Conservation (phyloP, 805 yeast genomes). For the Sporopachydermia lactativora region DNA sequence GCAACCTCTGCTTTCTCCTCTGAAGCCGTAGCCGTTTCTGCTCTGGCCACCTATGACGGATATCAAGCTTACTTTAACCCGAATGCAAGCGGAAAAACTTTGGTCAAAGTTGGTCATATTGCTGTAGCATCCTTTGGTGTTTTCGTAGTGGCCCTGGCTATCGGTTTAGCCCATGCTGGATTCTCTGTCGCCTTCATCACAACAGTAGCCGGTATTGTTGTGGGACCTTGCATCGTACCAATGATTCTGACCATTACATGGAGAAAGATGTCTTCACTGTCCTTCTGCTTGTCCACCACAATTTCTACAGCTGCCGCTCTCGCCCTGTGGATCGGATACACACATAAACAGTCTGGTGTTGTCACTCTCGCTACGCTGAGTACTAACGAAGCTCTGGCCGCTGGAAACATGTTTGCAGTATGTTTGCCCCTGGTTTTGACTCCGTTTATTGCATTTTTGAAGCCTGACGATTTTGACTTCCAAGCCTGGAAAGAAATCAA, state of each 20-base stretch:
- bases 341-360: conserved; percentile 19
- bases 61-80: conserved; percentile 75
- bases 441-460: conserved; percentile 30
- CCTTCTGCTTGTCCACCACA: conserved; percentile 67
- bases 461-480: conserved; percentile 42
- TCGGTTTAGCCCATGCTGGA: conserved; percentile 69
- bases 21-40: conserved; percentile 77
- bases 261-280: conserved; percentile 43
- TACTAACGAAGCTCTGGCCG: conserved; percentile 37
- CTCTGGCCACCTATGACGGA: conserved; percentile 75
- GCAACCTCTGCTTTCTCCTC: conserved; percentile 89
- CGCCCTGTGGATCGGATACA: conserved; percentile 42
- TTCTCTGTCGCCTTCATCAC: conserved; percentile 80
- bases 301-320: conserved; percentile 64
- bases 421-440: conserved; percentile 31
- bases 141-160: conserved; percentile 70
- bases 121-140: conserved; percentile 47
- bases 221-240: conserved; percentile 66
- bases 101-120: conserved; percentile 55
- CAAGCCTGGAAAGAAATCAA: conserved; percentile 28
- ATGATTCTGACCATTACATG: conserved; percentile 58
- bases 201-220: conserved; percentile 80
- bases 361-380: conserved; percentile 24
- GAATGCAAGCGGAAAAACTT: conserved; percentile 55
- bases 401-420: conserved; percentile 43